Percentiles rank a stretch among this genome's conserved stretches.
These are phyloP conservation scores for Populus tomentosa DNA, from an alignment of 441 rosid genomes.

Conservation along the genomic window DNA sequence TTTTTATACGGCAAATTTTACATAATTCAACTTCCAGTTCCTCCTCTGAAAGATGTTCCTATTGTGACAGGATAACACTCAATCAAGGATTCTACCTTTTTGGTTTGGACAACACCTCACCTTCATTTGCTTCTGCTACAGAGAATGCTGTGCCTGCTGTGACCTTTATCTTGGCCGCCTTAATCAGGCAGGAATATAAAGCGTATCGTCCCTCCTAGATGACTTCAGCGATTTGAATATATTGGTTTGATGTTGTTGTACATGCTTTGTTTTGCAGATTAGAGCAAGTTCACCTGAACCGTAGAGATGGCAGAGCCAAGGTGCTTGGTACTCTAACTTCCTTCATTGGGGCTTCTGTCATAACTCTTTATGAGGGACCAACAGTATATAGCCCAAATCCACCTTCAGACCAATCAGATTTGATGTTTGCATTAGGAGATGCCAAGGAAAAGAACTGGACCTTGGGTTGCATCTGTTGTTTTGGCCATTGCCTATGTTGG, in stretches of 20 bases:
- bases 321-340: conserved; percentile 67
- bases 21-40: neutral
- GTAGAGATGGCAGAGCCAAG: conserved; percentile 74
- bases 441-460: conserved; percentile 54
- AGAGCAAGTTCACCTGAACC: conserved; percentile 54
- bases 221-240: neutral
- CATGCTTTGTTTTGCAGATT: conserved; percentile 43
- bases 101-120: conserved; percentile 81
- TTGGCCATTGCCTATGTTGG: conserved; percentile 88
- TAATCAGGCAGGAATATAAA: conserved; percentile 40
- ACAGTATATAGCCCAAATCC: conserved; percentile 44
- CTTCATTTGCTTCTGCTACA: conserved; percentile 78
- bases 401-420: conserved; percentile 8
- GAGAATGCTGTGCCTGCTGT: conserved; percentile 88
- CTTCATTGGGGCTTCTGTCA: conserved; percentile 66
- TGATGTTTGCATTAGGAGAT: conserved; percentile 27
- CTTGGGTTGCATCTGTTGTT: conserved; percentile 67
- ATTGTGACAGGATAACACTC: conserved; percentile 49
- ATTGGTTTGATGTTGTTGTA: neutral
- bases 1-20: neutral
- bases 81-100: conserved; percentile 77
- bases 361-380: conserved; percentile 81
- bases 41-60: neutral
- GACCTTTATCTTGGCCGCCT: conserved; percentile 70
- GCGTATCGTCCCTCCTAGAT: neutral